Conservation (phyloP, 345 rosid genomes). For the Brassica nigra region DNA sequence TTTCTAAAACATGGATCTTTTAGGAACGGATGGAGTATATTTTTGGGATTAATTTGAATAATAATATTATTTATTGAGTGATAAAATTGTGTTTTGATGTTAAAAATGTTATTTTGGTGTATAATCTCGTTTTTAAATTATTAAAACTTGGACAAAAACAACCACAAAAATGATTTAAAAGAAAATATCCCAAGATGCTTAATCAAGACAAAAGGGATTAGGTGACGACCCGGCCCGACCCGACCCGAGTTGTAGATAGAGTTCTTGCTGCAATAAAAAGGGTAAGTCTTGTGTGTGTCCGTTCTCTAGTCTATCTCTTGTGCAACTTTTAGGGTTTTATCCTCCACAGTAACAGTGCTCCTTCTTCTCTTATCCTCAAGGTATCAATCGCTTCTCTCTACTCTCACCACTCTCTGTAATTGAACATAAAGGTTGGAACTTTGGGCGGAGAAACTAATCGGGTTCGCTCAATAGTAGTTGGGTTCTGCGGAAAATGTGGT, state of each 20-base stretch:
- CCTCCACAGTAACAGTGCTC: slow-evolving; percentile 16
- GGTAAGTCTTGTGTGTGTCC: neutral
- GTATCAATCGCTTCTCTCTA: slow-evolving; percentile 27
- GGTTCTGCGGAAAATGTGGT: neutral
- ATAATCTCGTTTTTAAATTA: neutral
- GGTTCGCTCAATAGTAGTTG: neutral
- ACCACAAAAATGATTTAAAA: neutral
- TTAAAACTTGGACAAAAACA: neutral
- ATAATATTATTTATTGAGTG: neutral
- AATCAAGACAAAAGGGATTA: neutral
- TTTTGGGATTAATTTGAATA: neutral
- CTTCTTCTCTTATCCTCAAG: slow-evolving; percentile 39
- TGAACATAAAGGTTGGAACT: neutral
- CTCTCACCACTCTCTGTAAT: slow-evolving; percentile 5
- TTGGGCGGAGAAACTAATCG: neutral
- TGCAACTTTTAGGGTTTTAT: slow-evolving; percentile 40
- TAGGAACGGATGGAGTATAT: no score
- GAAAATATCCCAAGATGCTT: neutral
- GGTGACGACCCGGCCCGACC: slow-evolving; percentile 15
- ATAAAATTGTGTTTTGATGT: neutral
- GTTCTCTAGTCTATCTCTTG: slow-evolving; percentile 17
- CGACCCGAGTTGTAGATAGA: slow-evolving; percentile 23
- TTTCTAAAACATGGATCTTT: no score
- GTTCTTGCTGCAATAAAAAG: slow-evolving; percentile 27
- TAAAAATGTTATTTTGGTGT: neutral